Conservation (phyloP, 495 filamentous ascomycete species). For the Xylaria flabelliformis region DNA sequence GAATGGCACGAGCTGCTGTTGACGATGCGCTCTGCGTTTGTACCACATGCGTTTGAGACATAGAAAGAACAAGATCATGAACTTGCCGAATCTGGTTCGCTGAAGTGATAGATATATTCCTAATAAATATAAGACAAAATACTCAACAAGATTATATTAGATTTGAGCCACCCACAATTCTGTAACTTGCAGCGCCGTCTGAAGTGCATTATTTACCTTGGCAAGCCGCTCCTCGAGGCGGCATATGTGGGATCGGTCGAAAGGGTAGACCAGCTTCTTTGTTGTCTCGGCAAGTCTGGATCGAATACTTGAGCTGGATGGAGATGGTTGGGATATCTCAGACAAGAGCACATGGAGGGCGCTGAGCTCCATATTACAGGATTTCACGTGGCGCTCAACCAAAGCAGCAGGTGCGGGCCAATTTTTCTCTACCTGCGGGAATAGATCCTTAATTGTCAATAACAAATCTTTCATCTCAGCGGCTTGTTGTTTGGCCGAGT, state of each 20-base stretch:
- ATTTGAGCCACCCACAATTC: neutral
- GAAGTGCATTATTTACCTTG: constrained; percentile 2
- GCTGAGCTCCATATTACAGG: neutral
- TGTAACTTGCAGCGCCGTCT: neutral
- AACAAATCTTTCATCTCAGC: neutral
- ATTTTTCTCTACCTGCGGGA: neutral
- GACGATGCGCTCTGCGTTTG: neutral
- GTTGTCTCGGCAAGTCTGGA: neutral
- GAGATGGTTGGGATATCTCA: neutral
- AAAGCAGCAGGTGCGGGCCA: neutral
- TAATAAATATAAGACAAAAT: neutral
- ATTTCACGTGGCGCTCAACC: neutral
- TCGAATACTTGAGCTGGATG: neutral
- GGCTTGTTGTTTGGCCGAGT: neutral
- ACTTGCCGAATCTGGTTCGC: neutral
- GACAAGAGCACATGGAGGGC: neutral
- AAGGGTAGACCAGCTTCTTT: neutral
- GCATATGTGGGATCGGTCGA: neutral
- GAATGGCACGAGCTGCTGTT: neutral
- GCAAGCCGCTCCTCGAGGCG: constrained; percentile 1
- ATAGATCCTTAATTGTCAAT: neutral
- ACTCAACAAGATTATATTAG: no score
- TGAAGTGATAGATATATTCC: constrained; percentile 2
- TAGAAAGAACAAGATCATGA: neutral
- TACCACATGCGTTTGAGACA: neutral